Conservation (phyloP, 345 rosid species). For the thale cress (Arabidopsis thaliana) region TAIR10.1 NC_003075.7:16390001-16390500, state of each 20-base stretch:
- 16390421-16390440: constrained; percentile 9
- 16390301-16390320: constrained; percentile 8
- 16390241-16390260: constrained; percentile 4
- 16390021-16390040: background rate
- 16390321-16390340: constrained; percentile 11
- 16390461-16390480: constrained; percentile 36
- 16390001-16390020: constrained; percentile 2
- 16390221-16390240: background rate
- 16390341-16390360: background rate
- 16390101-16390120: constrained; percentile 21
- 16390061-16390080: constrained; percentile 6
- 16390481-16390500: constrained; percentile 38
- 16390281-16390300: constrained; percentile 20
- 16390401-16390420: constrained; percentile 29
- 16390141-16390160: constrained; percentile 5
- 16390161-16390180: constrained; percentile 18
- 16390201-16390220: constrained; percentile 40
- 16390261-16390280: background rate
- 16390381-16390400: background rate
- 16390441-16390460: constrained; percentile 45
- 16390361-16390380: no score
- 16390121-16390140: constrained; percentile 32
- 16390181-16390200: constrained; percentile 35
- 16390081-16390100: background rate
- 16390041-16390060: background rate